These are phyloP conservation scores for Ustilago loliicola DNA, from an alignment of 1,284 basidiomycete genomes.

Conservation along the genomic window DNA sequence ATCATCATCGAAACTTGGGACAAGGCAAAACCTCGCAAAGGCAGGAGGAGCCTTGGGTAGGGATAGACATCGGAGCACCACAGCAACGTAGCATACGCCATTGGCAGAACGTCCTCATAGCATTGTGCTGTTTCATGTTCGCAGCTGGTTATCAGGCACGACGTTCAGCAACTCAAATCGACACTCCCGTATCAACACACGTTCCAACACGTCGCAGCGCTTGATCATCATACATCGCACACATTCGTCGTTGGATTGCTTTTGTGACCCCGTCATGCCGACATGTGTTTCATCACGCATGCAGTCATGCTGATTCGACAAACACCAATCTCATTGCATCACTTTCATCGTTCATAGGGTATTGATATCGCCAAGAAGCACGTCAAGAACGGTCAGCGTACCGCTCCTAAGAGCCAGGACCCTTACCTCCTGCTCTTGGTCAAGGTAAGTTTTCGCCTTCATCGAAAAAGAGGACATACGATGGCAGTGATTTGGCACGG, in stretches of 20 bases:
- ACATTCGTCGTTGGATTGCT: slow-evolving; percentile 20
- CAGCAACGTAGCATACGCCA: too few relatives aligned
- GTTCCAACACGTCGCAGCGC: not conserved
- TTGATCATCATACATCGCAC: not conserved
- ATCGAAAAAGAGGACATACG: not conserved
- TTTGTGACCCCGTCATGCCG: not conserved
- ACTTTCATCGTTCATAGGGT: slow-evolving; percentile 85
- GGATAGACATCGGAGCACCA: too few relatives aligned
- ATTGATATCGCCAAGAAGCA: slow-evolving; percentile 98
- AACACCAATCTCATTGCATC: slow-evolving; percentile 7
- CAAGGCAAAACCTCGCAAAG: too few relatives aligned
- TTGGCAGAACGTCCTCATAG: too few relatives aligned
- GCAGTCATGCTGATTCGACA: slow-evolving; percentile 28
- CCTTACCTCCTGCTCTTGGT: slow-evolving; percentile 98
- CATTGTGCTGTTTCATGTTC: too few relatives aligned
- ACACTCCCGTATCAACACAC: too few relatives aligned
- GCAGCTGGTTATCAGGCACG: too few relatives aligned
- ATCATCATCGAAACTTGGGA: too few relatives aligned
- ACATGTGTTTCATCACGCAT: not conserved
- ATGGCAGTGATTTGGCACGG: not conserved
- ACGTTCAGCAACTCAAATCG: not conserved
- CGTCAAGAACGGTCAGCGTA: slow-evolving; percentile 97
- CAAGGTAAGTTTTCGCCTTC: slow-evolving; percentile 77
- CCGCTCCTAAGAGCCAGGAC: slow-evolving; percentile 98
- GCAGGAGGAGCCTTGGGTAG: too few relatives aligned